These are phyloP conservation scores for Fusarium sp. DNA, from an alignment of 2,329 filamentous ascomycete genomes.

Conservation along the genomic window DNA sequence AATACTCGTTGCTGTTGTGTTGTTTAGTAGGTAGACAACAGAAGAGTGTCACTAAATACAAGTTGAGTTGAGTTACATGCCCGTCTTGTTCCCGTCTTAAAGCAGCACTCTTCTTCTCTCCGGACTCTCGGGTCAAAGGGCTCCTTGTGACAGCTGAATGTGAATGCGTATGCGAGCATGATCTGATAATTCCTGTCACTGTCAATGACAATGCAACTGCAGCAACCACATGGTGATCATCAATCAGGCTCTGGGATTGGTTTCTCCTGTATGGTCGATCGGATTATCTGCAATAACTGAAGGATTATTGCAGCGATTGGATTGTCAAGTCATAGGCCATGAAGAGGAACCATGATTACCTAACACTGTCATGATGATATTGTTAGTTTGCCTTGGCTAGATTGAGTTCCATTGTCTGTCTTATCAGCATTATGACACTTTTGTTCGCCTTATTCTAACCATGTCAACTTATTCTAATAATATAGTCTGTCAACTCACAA, in stretches of 20 bases:
- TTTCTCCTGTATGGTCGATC: background rate
- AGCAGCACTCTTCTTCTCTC: background rate
- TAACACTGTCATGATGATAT: background rate
- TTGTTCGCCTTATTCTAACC: background rate
- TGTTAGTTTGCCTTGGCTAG: background rate
- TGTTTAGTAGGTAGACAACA: background rate
- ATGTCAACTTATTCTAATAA: background rate
- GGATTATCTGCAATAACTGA: background rate
- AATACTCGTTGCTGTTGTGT: background rate
- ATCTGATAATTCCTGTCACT: conserved; percentile 4
- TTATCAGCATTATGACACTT: background rate
- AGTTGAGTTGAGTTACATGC: background rate
- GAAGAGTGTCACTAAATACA: background rate
- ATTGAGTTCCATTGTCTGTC: too few species aligned
- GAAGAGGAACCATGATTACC: background rate
- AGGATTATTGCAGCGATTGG: background rate
- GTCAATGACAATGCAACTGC: conserved; percentile 1
- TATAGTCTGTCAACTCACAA: background rate
- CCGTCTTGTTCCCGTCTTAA: background rate
- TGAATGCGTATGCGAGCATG: conserved; percentile 1
- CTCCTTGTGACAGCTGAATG: background rate
- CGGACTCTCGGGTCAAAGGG: background rate
- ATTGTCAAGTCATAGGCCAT: background rate
- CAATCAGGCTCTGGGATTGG: background rate
- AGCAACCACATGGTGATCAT: background rate